Evolutionary conservation across 441 rosid species (phyloP).

Genomic region (Jatropha multifida): DNA sequence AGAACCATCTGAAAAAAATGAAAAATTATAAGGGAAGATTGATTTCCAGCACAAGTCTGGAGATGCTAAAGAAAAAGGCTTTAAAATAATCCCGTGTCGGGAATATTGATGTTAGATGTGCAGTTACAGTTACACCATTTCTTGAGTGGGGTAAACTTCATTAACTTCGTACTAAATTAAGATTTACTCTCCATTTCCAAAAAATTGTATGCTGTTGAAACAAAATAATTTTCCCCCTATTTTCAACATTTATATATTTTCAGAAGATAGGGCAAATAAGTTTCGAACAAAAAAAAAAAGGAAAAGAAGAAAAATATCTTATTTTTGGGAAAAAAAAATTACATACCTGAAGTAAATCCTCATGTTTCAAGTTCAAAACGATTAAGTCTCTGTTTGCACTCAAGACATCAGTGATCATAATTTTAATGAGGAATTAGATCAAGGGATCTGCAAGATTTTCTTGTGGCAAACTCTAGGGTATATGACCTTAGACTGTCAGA

Average conservation of each 20-base stretch:
- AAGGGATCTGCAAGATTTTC: neutral
- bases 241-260: neutral
- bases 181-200: neutral
- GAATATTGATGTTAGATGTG: neutral
- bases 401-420: neutral
- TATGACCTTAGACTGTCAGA: neutral
- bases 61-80: neutral
- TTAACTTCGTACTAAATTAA: neutral
- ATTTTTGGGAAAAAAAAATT: neutral
- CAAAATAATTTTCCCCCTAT: too few species aligned
- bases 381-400: neutral
- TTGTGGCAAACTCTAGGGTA: neutral
- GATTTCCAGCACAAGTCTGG: neutral
- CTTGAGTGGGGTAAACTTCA: neutral
- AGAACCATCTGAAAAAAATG: neutral
- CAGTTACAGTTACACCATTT: neutral
- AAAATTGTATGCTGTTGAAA: neutral
- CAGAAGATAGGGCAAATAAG: neutral
- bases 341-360: neutral
- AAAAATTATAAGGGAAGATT: neutral
- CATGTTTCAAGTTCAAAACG: neutral
- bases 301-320: too few species aligned
- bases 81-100: neutral
- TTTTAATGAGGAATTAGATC: neutral
- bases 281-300: neutral